Base-by-base conservation (phyloP, 2,329 filamentous ascomycete species). In the Penicillium sclerotiorum region DNA sequence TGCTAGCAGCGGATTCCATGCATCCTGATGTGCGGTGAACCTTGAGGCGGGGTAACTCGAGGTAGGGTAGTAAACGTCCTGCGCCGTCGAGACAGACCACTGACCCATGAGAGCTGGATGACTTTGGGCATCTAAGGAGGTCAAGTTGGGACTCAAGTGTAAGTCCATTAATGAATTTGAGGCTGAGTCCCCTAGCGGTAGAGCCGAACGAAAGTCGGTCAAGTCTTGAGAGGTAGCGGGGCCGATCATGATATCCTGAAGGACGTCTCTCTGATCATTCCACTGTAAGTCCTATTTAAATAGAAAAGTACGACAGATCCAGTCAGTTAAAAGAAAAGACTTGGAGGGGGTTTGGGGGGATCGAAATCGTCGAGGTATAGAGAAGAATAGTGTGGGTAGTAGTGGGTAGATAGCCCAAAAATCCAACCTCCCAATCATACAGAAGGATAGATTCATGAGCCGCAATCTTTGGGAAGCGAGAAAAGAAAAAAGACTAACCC, bases 1-100 rank as follows among this genome's bases (percentile, higher is more conserved):
- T 38, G 65, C 55, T 46, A 63, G 64, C 21, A 71, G 49, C 20
- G 67, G 63, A 36, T 56, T 68, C 69, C 69, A 71, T 3, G 62
- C 63, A 53, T 69, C 65, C 44, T 65, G 65, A 17, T 43, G 8
- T 12, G 25, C 39, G 15, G 23, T n/a, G n/a, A 43, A 8, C 13
- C 40, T 43, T 13, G 40, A 47, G 45, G 36, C 42, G 25, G 53
- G 47, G 35, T 63, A 65, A 13, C 58, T 49, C n/a, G n/a, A n/a
- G n/a, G n/a, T n/a, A n/a, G 55, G 42, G 27, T 58, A 60, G 18
- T 65, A 64, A 6, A 60, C 47, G 9, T 53, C 53, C 23, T 55
- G 53, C 6, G 57, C 39, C 6, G 62, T 44, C 2, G 63, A 61
- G 8, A n/a, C n/a, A n/a, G 59, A 40, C 56, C 61, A 65, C 5